These are phyloP conservation scores for Aureobasidium mangrovei DNA, from an alignment of 2,329 filamentous ascomycete species.

Conservation along the genomic window DNA sequence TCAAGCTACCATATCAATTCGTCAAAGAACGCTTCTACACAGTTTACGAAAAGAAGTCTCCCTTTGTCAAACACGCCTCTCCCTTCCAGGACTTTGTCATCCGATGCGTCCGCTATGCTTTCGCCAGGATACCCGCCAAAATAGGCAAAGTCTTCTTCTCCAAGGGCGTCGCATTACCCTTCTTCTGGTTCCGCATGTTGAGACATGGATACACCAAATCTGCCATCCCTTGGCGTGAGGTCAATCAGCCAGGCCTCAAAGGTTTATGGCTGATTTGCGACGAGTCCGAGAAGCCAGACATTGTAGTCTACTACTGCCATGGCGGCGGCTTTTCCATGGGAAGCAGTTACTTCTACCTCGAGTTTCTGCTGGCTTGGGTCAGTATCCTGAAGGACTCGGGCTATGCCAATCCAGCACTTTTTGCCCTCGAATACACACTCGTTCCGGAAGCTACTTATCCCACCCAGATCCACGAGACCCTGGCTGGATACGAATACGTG, in stretches of 20 bases:
- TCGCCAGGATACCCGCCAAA: slow-evolving; percentile 58
- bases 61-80: slow-evolving; percentile 61
- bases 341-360: slow-evolving; percentile 73
- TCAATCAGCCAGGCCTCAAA: slow-evolving; percentile 32
- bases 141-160: slow-evolving; percentile 72
- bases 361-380: slow-evolving; percentile 69
- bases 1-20: slow-evolving; percentile 51
- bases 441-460: slow-evolving; percentile 68
- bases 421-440: slow-evolving; percentile 71
- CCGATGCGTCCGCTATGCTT: slow-evolving; percentile 69
- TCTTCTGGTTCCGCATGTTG: slow-evolving; percentile 65
- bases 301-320: slow-evolving; percentile 76
- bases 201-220: slow-evolving; percentile 57
- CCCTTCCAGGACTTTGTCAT: slow-evolving; percentile 70
- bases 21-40: slow-evolving; percentile 50
- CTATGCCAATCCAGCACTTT: slow-evolving; percentile 67
- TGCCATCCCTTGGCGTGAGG: slow-evolving; percentile 56
- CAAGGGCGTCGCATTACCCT: slow-evolving; percentile 62
- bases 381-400: slow-evolving; percentile 54
- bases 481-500: slow-evolving; percentile 63
- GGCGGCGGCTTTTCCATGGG: slow-evolving; percentile 81
- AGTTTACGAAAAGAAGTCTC: slow-evolving; percentile 38
- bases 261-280: slow-evolving; percentile 65
- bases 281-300: slow-evolving; percentile 53
- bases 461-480: slow-evolving; percentile 60